phyloP scores from a whole-genome alignment of 441 rosid genomes.

The Corymbia calophylla region DNA sequence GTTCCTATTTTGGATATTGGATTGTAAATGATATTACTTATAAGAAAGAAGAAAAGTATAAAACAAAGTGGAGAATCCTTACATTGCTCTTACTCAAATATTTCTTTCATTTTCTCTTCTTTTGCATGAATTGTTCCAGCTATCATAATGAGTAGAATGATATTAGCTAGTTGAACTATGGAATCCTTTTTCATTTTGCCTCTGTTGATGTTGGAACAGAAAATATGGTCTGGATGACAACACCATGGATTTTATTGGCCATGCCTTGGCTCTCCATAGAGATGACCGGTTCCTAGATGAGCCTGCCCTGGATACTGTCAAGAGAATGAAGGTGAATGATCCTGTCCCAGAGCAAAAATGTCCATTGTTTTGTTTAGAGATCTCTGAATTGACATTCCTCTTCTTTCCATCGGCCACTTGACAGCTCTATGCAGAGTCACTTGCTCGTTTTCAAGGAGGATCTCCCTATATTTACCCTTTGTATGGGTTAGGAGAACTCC shows the following conservation, averaged over 20 bases:
- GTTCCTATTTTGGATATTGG: neutral
- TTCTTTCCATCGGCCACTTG: neutral
- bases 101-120: neutral
- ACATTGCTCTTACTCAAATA: neutral
- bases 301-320: slow-evolving; percentile 84
- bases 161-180: neutral
- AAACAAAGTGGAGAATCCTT: neutral
- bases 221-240: slow-evolving; percentile 90
- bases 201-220: slow-evolving; percentile 26
- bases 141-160: neutral
- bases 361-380: neutral
- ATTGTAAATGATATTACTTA: neutral
- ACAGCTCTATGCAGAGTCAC: slow-evolving; percentile 71
- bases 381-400: neutral
- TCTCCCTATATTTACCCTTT: slow-evolving; percentile 87
- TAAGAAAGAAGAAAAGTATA: neutral
- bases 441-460: slow-evolving; percentile 88
- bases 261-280: slow-evolving; percentile 81
- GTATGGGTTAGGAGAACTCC: slow-evolving; percentile 88
- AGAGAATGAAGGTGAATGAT: slow-evolving; percentile 75
- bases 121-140: neutral
- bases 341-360: neutral
- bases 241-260: slow-evolving; percentile 89
- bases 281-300: slow-evolving; percentile 67
- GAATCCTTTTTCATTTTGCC: neutral